A percentile compares a stretch with the other conserved stretches of the same genome.
phyloP scores from a whole-genome alignment of 768 basidiomycete genomes.

The Dictyophora rubrovolvata region DNA sequence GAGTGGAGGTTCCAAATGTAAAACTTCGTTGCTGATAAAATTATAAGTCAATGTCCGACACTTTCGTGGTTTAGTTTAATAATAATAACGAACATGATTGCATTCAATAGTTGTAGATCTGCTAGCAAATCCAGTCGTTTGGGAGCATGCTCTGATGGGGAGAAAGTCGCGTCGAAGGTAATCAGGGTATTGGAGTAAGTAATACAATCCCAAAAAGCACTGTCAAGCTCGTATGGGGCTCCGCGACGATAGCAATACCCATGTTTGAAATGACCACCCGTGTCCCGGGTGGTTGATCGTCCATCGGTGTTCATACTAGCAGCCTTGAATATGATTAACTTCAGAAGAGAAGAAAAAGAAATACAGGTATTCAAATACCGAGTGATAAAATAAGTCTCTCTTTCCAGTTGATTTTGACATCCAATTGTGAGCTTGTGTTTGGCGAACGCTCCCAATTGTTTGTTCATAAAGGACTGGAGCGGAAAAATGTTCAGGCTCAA shows the following conservation, averaged over 20 bases:
- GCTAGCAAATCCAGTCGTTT: slow-evolving; percentile 14
- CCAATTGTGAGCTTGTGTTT: slow-evolving; percentile 10
- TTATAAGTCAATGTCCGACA: background rate
- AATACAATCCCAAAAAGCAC: slow-evolving; percentile 35
- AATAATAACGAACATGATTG: slow-evolving; percentile 22
- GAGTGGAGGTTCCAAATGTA: slow-evolving; percentile 40
- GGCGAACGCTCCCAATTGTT: slow-evolving; percentile 20
- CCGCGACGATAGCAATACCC: slow-evolving; percentile 32
- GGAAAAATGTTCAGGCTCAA: slow-evolving; percentile 34
- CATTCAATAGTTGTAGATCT: slow-evolving; percentile 27
- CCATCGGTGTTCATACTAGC: slow-evolving; percentile 22
- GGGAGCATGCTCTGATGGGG: slow-evolving; percentile 10
- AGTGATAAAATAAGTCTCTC: slow-evolving; percentile 30
- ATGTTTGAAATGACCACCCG: slow-evolving; percentile 26
- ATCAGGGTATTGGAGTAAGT: slow-evolving; percentile 33
- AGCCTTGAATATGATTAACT: slow-evolving; percentile 13
- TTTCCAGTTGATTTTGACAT: background rate
- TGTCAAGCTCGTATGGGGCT: slow-evolving; percentile 36
- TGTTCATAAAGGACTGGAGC: slow-evolving; percentile 26
- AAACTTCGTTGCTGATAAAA: slow-evolving; percentile 34
- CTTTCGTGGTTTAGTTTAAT: background rate
- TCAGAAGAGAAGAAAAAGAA: no score
- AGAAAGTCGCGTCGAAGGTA: slow-evolving; percentile 30
- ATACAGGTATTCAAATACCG: slow-evolving; percentile 20
- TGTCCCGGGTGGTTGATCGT: slow-evolving; percentile 26